Evolutionary conservation across 2,329 filamentous ascomycete genomes (phyloP).

Genomic region (Sarocladiaceae sp.): DNA sequence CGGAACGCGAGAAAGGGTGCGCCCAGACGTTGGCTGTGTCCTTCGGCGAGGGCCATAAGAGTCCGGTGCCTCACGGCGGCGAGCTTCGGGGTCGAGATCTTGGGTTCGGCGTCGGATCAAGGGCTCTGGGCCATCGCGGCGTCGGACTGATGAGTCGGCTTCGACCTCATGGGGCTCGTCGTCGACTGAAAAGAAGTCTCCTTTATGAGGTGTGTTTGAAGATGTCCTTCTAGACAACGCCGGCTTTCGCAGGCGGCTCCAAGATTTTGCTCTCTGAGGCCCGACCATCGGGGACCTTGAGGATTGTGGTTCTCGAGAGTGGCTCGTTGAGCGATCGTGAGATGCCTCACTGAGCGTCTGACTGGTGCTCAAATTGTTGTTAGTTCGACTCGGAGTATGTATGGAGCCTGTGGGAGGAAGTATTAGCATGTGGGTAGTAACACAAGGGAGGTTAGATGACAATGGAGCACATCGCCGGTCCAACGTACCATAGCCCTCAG

Average conservation of each 20-base stretch:
- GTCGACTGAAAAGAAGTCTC: slow-evolving; percentile 84
- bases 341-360: slow-evolving; percentile 28
- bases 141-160: slow-evolving; percentile 51
- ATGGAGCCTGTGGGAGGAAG: slow-evolving; percentile 14
- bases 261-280: slow-evolving; percentile 39
- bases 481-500: slow-evolving; percentile 50
- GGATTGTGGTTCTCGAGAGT: slow-evolving; percentile 22
- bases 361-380: slow-evolving; percentile 21
- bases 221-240: slow-evolving; percentile 66
- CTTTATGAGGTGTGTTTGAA: slow-evolving; percentile 71
- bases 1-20: slow-evolving; percentile 34
- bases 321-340: slow-evolving; percentile 31
- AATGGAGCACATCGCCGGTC: not conserved
- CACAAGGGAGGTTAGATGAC: not conserved
- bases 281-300: slow-evolving; percentile 39
- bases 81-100: slow-evolving; percentile 68
- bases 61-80: slow-evolving; percentile 31
- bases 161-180: slow-evolving; percentile 79
- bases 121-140: slow-evolving; percentile 44
- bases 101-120: slow-evolving; percentile 45
- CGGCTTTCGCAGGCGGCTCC: slow-evolving; percentile 60
- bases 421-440: not conserved
- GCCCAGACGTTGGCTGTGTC: slow-evolving; percentile 20
- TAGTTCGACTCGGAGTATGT: slow-evolving; percentile 12
- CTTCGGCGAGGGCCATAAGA: slow-evolving; percentile 27